Base-by-base conservation (phyloP, 1,284 basidiomycete genomes). In the Phaffia rhodozyma region DNA sequence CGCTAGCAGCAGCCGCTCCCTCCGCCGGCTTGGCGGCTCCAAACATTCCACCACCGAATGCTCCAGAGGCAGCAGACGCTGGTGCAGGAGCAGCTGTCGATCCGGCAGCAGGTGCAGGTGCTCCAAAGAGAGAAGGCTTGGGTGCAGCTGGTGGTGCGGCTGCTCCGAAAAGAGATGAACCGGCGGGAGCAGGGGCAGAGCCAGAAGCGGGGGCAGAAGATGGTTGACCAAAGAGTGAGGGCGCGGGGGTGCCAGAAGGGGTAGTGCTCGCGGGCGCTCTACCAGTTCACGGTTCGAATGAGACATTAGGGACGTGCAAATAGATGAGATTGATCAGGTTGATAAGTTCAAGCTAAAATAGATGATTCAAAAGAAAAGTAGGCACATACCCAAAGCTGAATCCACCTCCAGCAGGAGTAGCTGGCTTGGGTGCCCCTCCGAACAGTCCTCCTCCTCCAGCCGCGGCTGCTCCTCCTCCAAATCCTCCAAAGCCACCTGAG, bases 121-220 rank as follows among this genome's bases (percentile, higher is more conserved):
- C 68, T 23, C 68, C 69, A 50, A 70, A 69, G 34, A 68, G 66
- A 2, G 66, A 65, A 11, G 66, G 56, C 0, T 34, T 34, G 32
- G 32, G 32, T 9, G 71, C 62, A 21, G 68, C 49, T 5, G 66
- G 7, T 52, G 61, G 48, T 25, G 58, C 56, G 0, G 66, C 59
- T 5, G 67, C 66, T 34, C 71, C 73, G 62, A 74, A 75, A 29
- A 74, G 70, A 25, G 74, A 72, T 1, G 73, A 65, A 49, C 71
- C 69, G 13, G 73, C 68, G 3, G 72, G 67, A 3, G 72, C 49
- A 1, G 68, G 56, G 5, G 67, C 16, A 23, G 61, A 53, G 7
- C 38, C 49, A 38, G 62, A 49, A 25, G 55, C 62, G 51, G 60
- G 38, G 13, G 38, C 16, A 43, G 38, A 43, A 43, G 38, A 7